Evolutionary conservation across 192 early-diverging fungal species (phyloP).

Genomic region (Coemansia sp.): DNA sequence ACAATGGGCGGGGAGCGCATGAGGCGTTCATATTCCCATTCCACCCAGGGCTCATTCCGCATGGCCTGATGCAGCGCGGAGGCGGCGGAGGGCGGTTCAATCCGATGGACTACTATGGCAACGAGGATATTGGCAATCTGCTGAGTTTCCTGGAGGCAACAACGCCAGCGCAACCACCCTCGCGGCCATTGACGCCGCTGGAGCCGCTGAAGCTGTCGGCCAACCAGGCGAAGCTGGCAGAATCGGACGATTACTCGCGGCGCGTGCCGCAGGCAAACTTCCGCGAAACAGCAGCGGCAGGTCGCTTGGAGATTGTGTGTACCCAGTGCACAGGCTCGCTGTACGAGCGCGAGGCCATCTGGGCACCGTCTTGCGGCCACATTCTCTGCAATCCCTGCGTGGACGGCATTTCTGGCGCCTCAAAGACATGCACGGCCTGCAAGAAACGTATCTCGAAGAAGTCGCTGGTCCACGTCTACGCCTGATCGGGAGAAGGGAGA

Average conservation of each 20-base stretch:
- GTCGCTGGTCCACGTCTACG: constrained; percentile 37
- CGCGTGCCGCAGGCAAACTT: constrained; percentile 39
- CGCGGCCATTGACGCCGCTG: constrained; percentile 26
- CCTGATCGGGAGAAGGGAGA: not conserved
- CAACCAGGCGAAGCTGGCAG: constrained; percentile 34
- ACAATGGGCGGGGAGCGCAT: constrained; percentile 1
- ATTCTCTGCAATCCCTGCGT: constrained; percentile 44
- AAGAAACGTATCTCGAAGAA: constrained; percentile 34
- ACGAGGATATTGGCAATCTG: constrained; percentile 42
- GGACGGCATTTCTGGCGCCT: constrained; percentile 19
- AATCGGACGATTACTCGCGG: constrained; percentile 27
- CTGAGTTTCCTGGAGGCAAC: constrained; percentile 45
- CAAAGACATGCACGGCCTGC: constrained; percentile 36
- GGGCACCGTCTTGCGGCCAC: constrained; percentile 52
- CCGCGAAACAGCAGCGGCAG: constrained; percentile 16
- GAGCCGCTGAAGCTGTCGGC: constrained; percentile 33
- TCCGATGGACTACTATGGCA: constrained; percentile 41
- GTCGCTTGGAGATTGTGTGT: constrained; percentile 39
- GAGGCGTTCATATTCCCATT: constrained; percentile 22
- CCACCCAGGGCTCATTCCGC: constrained; percentile 26
- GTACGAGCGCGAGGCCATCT: constrained; percentile 36
- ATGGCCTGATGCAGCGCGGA: constrained; percentile 13
- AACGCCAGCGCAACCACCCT: constrained; percentile 30
- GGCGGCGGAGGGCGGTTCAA: constrained; percentile 5
- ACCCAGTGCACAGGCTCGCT: constrained; percentile 25